Conservation (phyloP, 768 basidiomycete genomes). For the Kwoniella bestiolae region DNA sequence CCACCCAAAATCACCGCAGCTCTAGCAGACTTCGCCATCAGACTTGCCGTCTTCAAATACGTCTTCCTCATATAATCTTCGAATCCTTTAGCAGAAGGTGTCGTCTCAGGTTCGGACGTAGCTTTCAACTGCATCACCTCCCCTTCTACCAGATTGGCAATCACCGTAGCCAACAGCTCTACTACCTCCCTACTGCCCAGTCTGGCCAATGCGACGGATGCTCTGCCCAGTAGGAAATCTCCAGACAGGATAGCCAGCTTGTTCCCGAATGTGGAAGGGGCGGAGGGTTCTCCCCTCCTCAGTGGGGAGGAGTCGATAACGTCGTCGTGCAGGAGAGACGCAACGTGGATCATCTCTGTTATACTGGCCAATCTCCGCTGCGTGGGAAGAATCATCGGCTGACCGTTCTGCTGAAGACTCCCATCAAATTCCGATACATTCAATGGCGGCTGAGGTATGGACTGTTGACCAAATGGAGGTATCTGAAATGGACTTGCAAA, state of each 20-base stretch:
- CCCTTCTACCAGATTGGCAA: slow-evolving; percentile 95
- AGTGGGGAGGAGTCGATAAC: slow-evolving; percentile 77
- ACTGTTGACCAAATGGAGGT: slow-evolving; percentile 2
- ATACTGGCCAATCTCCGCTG: slow-evolving; percentile 93
- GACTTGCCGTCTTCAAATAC: slow-evolving; percentile 86
- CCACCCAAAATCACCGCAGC: slow-evolving; percentile 88
- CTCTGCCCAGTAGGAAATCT: slow-evolving; percentile 91
- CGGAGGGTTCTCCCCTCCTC: slow-evolving; percentile 70
- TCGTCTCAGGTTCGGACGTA: slow-evolving; percentile 33
- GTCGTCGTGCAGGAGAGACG: slow-evolving; percentile 88
- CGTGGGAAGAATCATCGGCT: slow-evolving; percentile 70
- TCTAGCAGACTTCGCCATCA: slow-evolving; percentile 85
- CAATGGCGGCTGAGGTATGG: slow-evolving; percentile 12
- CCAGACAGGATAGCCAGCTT: slow-evolving; percentile 93
- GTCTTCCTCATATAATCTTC: slow-evolving; percentile 83
- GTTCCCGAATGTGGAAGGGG: slow-evolving; percentile 80
- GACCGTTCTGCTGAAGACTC: slow-evolving; percentile 32
- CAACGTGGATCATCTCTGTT: slow-evolving; percentile 97
- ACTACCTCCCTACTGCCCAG: slow-evolving; percentile 88
- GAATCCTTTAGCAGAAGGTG: slow-evolving; percentile 58
- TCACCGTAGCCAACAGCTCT: slow-evolving; percentile 87
- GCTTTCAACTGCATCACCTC: slow-evolving; percentile 78
- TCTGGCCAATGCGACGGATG: slow-evolving; percentile 81
- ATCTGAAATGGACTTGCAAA: slow-evolving; percentile 51
- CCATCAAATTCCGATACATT: slow-evolving; percentile 37